Evolutionary conservation across 2,329 filamentous ascomycete species (phyloP).

Genomic region (Claviceps pazoutovae): DNA sequence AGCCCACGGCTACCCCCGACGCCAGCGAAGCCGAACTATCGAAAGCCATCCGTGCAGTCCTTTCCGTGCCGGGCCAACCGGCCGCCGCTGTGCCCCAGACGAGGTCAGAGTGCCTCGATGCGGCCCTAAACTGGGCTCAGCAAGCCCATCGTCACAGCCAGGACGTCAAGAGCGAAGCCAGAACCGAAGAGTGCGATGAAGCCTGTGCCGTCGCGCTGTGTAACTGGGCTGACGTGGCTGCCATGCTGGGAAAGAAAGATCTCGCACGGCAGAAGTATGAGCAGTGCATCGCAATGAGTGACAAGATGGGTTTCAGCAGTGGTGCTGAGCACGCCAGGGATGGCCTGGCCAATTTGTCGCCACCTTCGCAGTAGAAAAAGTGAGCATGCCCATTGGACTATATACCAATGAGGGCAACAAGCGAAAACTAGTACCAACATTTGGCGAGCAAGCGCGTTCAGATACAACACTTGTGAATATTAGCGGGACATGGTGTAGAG

Average conservation of each 20-base stretch:
- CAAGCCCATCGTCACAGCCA: slow-evolving; percentile 58
- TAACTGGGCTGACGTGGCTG: slow-evolving; percentile 73
- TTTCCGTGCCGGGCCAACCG: slow-evolving; percentile 12
- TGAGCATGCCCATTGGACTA: not conserved
- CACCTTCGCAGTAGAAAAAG: slow-evolving; percentile 2
- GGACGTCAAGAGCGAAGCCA: slow-evolving; percentile 48
- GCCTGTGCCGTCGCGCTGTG: slow-evolving; percentile 75
- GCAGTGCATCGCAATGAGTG: slow-evolving; percentile 51
- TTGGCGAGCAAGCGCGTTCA: too few relatives aligned
- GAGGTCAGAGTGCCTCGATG: slow-evolving; percentile 48
- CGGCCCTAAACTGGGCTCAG: slow-evolving; percentile 63
- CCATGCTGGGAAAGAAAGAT: slow-evolving; percentile 51
- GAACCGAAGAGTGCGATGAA: slow-evolving; percentile 68
- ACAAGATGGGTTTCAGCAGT: slow-evolving; percentile 35
- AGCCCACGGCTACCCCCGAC: slow-evolving; percentile 24
- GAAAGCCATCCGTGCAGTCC: slow-evolving; percentile 11
- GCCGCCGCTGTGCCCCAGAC: slow-evolving; percentile 26
- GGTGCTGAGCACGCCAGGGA: slow-evolving; percentile 39
- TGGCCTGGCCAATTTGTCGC: slow-evolving; percentile 26
- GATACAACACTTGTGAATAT: too few relatives aligned
- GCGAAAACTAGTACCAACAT: too few relatives aligned
- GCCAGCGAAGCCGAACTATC: slow-evolving; percentile 14
- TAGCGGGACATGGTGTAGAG: too few relatives aligned
- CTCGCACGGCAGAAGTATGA: slow-evolving; percentile 56
- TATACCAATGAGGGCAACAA: too few relatives aligned